These are phyloP conservation scores for Bondarzewia mesenterica DNA, from an alignment of 1,284 basidiomycete species.

Conservation along the genomic window DNA sequence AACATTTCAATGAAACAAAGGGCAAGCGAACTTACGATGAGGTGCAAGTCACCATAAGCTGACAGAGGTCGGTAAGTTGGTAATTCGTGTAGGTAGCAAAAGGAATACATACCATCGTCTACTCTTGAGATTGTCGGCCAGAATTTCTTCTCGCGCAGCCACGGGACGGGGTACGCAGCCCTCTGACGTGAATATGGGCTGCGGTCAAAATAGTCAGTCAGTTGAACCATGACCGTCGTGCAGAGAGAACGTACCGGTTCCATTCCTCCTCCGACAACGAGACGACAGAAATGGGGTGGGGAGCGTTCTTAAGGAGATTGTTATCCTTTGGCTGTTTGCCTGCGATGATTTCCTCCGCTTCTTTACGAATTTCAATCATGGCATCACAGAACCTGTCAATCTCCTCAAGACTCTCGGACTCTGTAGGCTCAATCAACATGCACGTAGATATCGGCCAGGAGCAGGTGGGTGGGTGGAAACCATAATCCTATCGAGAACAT, in stretches of 20 bases:
- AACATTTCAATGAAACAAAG: neutral
- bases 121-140: constrained; percentile 89
- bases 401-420: constrained; percentile 87
- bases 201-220: neutral
- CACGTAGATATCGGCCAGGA: constrained; percentile 93
- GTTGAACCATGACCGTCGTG: neutral
- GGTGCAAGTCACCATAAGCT: constrained; percentile 80
- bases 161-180: constrained; percentile 79
- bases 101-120: constrained; percentile 66
- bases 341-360: constrained; percentile 81
- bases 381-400: constrained; percentile 94
- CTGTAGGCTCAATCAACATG: constrained; percentile 94
- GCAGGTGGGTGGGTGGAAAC: constrained; percentile 88
- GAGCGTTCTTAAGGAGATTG: constrained; percentile 91
- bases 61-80: neutral
- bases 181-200: constrained; percentile 82
- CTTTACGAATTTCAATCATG: constrained; percentile 91
- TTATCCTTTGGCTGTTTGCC: constrained; percentile 84
- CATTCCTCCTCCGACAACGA: constrained; percentile 68
- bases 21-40: constrained; percentile 51
- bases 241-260: constrained; percentile 53
- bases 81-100: neutral
- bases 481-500: constrained; percentile 54
- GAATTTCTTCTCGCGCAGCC: constrained; percentile 81
- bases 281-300: constrained; percentile 80